These are phyloP conservation scores for Rutstroemia sp. DNA, from an alignment of 2,329 filamentous ascomycete genomes.

Conservation along the genomic window DNA sequence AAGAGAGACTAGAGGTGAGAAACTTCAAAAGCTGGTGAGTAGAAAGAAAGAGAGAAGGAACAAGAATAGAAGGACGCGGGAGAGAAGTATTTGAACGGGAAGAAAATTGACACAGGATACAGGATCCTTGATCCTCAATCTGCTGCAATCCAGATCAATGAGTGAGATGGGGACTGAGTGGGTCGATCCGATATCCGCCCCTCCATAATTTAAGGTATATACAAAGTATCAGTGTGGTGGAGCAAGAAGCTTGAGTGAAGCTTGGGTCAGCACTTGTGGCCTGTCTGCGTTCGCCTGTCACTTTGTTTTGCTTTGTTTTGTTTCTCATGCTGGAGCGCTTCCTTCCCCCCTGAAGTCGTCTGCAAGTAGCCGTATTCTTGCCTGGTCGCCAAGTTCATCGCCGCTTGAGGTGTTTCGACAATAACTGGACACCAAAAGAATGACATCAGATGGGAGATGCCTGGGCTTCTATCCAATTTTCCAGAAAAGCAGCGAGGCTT, in stretches of 20 bases:
- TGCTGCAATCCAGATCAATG: not conserved
- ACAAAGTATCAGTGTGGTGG: not conserved
- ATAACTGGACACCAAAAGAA: not conserved
- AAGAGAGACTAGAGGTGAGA: conserved; percentile 7
- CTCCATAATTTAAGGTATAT: conserved; percentile 8
- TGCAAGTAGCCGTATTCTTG: not conserved
- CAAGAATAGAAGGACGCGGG: not conserved
- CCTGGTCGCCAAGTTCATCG: not conserved
- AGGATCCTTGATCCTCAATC: no score
- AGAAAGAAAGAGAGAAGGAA: not conserved
- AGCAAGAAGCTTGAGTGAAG: conserved; percentile 4
- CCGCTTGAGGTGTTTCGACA: not conserved
- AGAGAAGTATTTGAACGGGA: conserved; percentile 1
- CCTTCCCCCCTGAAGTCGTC: not conserved
- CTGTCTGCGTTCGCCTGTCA: not conserved
- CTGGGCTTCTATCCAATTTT: not conserved
- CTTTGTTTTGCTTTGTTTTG: no score
- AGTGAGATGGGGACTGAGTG: not conserved
- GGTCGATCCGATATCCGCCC: not conserved
- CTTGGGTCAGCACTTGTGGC: not conserved
- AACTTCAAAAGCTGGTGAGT: conserved; percentile 4
- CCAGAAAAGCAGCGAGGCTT: not conserved
- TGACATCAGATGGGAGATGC: not conserved
- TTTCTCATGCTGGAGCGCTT: not conserved
- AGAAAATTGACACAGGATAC: not conserved